These are phyloP conservation scores for Aspergillus egyptiacus DNA, from an alignment of 495 filamentous ascomycete species.

Conservation along the genomic window DNA sequence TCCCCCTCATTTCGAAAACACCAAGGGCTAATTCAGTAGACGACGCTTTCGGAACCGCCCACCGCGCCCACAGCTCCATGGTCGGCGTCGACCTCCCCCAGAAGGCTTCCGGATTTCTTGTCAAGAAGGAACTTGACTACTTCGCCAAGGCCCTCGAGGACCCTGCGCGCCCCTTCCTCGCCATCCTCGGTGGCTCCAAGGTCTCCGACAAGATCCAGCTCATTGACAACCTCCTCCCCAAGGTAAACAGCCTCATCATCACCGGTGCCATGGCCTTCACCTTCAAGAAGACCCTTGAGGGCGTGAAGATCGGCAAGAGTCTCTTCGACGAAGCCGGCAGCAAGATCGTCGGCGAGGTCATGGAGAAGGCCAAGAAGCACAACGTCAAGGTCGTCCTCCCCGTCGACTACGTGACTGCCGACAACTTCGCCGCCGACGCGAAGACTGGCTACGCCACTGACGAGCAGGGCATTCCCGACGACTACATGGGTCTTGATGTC, in stretches of 20 bases:
- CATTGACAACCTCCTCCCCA: conserved; percentile 96
- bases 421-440: conserved; percentile 89
- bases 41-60: conserved; percentile 97
- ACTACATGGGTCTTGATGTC: conserved; percentile 95
- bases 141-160: conserved; percentile 95
- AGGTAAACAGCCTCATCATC: conserved; percentile 94
- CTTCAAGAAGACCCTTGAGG: conserved; percentile 96
- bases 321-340: conserved; percentile 92
- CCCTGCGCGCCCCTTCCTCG: conserved; percentile 92
- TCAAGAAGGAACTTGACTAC: conserved; percentile 99
- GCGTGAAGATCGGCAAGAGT: conserved; percentile 81
- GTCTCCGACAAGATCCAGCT: conserved; percentile 99
- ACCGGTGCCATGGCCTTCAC: conserved; percentile 99
- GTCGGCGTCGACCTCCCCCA: conserved; percentile 92
- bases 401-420: conserved; percentile 89
- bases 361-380: conserved; percentile 95
- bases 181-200: conserved; percentile 96
- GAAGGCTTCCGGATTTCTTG: conserved; percentile 93
- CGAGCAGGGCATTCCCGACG: conserved; percentile 83
- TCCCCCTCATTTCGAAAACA: background rate
- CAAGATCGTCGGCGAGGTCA: conserved; percentile 82
- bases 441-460: conserved; percentile 78
- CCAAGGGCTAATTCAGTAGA: conserved; percentile 35
- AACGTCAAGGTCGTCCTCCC: conserved; percentile 91
- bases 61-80: conserved; percentile 98